A percentile compares a stretch with the other conserved stretches of the same genome.
phyloP scores from a whole-genome alignment of 306 rosid species.

The Vigna angularis region DNA sequence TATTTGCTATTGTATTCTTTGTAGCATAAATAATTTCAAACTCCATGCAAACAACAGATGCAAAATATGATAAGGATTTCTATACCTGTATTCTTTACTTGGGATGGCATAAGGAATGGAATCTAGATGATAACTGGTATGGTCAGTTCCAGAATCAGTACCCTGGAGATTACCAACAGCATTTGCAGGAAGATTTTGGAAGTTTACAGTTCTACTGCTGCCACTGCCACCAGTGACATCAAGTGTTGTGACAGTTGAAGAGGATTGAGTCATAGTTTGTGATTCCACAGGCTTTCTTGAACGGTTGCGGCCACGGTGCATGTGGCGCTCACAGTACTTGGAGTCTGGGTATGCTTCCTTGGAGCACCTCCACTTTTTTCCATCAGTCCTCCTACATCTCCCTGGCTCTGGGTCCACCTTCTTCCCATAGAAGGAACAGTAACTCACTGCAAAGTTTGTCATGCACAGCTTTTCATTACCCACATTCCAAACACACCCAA shows the following conservation, averaged over 20 bases:
- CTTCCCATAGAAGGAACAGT: slow-evolving; percentile 83
- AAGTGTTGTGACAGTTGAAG: slow-evolving; percentile 65
- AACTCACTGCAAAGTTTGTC: slow-evolving; percentile 62
- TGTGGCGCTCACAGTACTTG: slow-evolving; percentile 90
- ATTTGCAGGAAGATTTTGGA: slow-evolving; percentile 61
- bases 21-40: not conserved
- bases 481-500: slow-evolving; percentile 16
- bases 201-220: slow-evolving; percentile 53
- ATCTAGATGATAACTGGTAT: slow-evolving; percentile 60
- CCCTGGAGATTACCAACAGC: slow-evolving; percentile 50
- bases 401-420: slow-evolving; percentile 95
- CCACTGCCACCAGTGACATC: slow-evolving; percentile 55
- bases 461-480: slow-evolving; percentile 21
- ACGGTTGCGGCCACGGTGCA: slow-evolving; percentile 97
- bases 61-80: slow-evolving; percentile 7
- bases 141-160: slow-evolving; percentile 50
- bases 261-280: slow-evolving; percentile 62
- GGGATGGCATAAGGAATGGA: slow-evolving; percentile 81
- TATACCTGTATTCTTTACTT: slow-evolving; percentile 75
- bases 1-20: not conserved
- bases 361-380: slow-evolving; percentile 91
- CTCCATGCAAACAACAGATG: slow-evolving; percentile 23
- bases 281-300: slow-evolving; percentile 99
- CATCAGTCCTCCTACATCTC: slow-evolving; percentile 86
- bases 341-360: slow-evolving; percentile 88